These are phyloP conservation scores for Xylogone sp. DNA, from an alignment of 2,329 filamentous ascomycete species.

Conservation along the genomic window DNA sequence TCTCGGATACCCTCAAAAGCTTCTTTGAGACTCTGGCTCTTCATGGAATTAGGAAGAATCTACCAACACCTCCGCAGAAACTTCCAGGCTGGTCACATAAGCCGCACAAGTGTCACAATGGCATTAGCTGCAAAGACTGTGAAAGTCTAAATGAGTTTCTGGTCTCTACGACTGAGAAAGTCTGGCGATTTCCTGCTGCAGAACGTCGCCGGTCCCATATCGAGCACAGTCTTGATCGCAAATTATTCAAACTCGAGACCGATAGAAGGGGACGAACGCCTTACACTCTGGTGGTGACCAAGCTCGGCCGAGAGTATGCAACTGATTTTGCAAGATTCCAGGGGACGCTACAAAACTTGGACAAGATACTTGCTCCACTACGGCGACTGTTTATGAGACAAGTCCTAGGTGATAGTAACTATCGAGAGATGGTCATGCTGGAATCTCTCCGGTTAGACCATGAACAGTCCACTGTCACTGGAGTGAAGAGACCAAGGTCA, in stretches of 20 bases:
- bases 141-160: constrained; percentile 5
- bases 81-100: constrained; percentile 3
- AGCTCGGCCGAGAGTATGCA: neutral
- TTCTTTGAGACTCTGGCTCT: constrained; percentile 4
- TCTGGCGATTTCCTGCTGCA: neutral
- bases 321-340: neutral
- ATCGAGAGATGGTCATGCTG: neutral
- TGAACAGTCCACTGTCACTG: neutral
- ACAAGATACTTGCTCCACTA: neutral
- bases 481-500: neutral
- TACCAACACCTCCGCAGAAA: constrained; percentile 1
- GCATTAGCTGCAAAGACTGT: constrained; percentile 6
- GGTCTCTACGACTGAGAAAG: constrained; percentile 1
- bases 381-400: neutral
- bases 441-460: neutral
- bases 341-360: constrained; percentile 1
- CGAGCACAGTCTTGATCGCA: neutral
- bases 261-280: constrained; percentile 1
- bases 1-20: constrained; percentile 1
- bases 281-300: constrained; percentile 11
- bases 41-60: neutral
- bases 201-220: constrained; percentile 6
- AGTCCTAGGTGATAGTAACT: neutral
- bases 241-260: constrained; percentile 2
- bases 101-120: neutral